These are phyloP conservation scores for Boletus rufocinnamomeus DNA, from an alignment of 768 basidiomycete species.

Conservation along the genomic window DNA sequence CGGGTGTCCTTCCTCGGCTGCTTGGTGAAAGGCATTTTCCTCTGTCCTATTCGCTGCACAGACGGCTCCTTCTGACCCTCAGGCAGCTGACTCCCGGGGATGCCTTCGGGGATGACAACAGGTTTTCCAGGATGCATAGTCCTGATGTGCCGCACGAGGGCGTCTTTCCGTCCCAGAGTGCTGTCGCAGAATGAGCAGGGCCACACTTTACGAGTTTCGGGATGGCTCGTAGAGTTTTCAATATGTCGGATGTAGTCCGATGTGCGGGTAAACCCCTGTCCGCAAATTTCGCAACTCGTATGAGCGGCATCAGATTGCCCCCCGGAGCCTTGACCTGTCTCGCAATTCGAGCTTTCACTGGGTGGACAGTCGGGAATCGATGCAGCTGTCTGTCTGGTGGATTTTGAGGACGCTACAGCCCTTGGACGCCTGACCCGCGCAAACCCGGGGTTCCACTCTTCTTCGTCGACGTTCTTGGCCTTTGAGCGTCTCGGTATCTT, in stretches of 20 bases:
- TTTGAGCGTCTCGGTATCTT: conserved; percentile 15
- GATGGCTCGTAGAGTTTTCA: conserved; percentile 25
- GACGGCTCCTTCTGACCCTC: background rate
- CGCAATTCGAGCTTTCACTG: background rate
- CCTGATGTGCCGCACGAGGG: conserved; percentile 26
- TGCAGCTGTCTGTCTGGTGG: background rate
- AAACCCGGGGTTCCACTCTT: conserved; percentile 21
- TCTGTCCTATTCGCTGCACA: conserved; percentile 8
- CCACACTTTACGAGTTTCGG: conserved; percentile 30
- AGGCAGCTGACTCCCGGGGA: background rate
- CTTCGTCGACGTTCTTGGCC: conserved; percentile 21
- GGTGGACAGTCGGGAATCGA: background rate
- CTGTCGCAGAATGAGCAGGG: conserved; percentile 25
- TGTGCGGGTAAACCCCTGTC: conserved; percentile 19
- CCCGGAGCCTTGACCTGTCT: background rate
- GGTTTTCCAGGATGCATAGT: conserved; percentile 15
- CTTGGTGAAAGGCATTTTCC: conserved; percentile 4
- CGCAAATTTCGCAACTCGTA: conserved; percentile 19
- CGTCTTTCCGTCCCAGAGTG: conserved; percentile 28
- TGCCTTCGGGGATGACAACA: background rate
- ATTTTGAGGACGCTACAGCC: background rate
- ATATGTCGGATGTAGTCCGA: conserved; percentile 28
- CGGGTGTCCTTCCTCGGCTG: conserved; percentile 9
- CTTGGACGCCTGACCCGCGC: conserved; percentile 10
- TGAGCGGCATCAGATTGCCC: background rate